Evolutionary conservation across 495 filamentous ascomycete genomes (phyloP), one percentile per base, ranked within the genome.

Genomic region (Tuber brumale): DNA sequence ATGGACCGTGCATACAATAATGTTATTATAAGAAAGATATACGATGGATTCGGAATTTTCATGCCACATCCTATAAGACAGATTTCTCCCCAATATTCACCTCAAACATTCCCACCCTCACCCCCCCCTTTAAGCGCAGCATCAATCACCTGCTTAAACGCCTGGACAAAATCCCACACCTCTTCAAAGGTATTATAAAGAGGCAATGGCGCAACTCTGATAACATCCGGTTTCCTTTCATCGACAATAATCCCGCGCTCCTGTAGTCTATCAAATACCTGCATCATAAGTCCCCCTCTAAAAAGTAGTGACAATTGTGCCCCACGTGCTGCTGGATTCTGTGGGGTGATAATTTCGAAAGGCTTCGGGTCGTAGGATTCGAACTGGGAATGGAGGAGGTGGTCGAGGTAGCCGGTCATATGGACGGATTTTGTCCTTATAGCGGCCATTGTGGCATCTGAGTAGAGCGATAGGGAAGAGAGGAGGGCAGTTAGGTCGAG

Each of bases 141-240:
- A 14, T 84, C 78, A 72, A 91, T 76, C n/a, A 88, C 91, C 35
- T 77, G 74, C n/a, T 83, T 83, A 75, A 93, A 89, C n/a, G 86
- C 89, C 74, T 88, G 84, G 31, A 90, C 90, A 84, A 97, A 98
- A 16, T 86, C 82, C 85, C 90, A 93, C 27, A 93, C 92, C 80
- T 99, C 95, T 72, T 82, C 82, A 83, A 91, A 97, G 0, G 87
- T 90, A 84, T 97, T 97, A 84, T 97, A 99, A 73, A 98, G 81
- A 46, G 95, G 94, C 44, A 93, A 91, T 2, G 95, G 96, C 27
- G 95, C 94, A n/a, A 97, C 92, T 10, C 95, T 86, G 44, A 99
- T 88, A 41, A 99, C 96, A 84, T 97, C 90, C 35, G 95, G 95
- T 82, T 89, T 90, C 77, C 95, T 86, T 86, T 98, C 93, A 82